A percentile compares a stretch with the other conserved stretches of the same genome.
Conservation (phyloP, 2,329 filamentous ascomycete genomes). For the Aspergillus sclerotialis region DNA sequence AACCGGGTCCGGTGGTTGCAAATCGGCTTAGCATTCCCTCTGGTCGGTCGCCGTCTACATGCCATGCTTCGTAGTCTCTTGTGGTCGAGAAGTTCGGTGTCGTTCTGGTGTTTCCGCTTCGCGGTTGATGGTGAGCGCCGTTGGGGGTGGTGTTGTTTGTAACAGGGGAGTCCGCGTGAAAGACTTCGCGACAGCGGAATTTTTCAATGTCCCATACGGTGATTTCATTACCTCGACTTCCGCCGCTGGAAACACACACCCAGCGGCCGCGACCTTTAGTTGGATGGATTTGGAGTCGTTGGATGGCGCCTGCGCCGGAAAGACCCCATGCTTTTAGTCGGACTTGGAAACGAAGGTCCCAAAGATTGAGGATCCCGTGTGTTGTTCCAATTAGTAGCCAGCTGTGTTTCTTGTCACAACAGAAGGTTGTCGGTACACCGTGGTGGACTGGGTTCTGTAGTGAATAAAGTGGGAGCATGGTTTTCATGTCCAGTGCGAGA, state of each 20-base stretch:
- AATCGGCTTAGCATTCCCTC: conserved; percentile 84
- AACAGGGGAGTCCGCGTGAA: conserved; percentile 50
- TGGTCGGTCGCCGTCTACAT: conserved; percentile 80
- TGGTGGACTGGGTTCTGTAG: conserved; percentile 86
- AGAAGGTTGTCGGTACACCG: conserved; percentile 85
- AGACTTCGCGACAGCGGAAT: conserved; percentile 79
- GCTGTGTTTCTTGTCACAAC: conserved; percentile 74
- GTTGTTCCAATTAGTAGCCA: conserved; percentile 91
- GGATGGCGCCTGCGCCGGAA: conserved; percentile 70
- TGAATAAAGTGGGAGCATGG: conserved; percentile 73
- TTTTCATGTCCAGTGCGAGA: conserved; percentile 76
- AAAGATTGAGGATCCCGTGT: conserved; percentile 85
- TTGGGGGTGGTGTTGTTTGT: conserved; percentile 11
- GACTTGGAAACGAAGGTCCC: conserved; percentile 93
- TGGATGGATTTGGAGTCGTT: conserved; percentile 72
- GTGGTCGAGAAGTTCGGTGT: conserved; percentile 15
- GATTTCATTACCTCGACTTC: conserved; percentile 71
- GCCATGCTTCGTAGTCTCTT: conserved; percentile 72
- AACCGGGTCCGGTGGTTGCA: conserved; percentile 44
- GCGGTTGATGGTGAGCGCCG: conserved; percentile 47
- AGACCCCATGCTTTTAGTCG: conserved; percentile 84
- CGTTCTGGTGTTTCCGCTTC: conserved; percentile 24
- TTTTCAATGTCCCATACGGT: conserved; percentile 96
- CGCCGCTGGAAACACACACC: conserved; percentile 84
- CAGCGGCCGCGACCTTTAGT: conserved; percentile 71